phyloP scores from a whole-genome alignment of 345 rosid species.

The Kandelia obovata region DNA sequence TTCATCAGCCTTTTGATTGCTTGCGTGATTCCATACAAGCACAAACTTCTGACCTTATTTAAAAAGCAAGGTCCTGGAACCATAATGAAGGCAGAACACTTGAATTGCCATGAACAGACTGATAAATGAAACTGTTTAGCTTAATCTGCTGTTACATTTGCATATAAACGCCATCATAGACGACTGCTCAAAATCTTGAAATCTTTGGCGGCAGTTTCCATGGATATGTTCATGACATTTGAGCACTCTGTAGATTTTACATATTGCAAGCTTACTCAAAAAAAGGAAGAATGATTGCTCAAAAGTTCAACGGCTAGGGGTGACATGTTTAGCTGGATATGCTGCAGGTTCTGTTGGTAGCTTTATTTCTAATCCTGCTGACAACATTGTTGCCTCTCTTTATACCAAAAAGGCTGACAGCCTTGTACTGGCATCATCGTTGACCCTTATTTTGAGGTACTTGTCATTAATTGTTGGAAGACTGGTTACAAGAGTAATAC shows the following conservation, averaged over 20 bases:
- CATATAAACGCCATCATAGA: no score
- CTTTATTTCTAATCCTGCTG: slow-evolving; percentile 56
- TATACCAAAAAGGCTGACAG: slow-evolving; percentile 50
- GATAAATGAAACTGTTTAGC: not conserved
- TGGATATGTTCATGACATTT: slow-evolving; percentile 72
- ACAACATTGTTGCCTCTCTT: slow-evolving; percentile 53
- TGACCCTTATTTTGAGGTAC: not conserved
- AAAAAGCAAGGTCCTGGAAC: not conserved
- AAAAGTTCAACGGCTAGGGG: slow-evolving; percentile 59
- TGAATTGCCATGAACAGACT: not conserved
- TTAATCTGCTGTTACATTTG: not conserved
- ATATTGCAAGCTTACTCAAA: slow-evolving; percentile 39
- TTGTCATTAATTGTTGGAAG: not conserved
- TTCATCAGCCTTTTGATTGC: not conserved
- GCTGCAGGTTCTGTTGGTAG: slow-evolving; percentile 69
- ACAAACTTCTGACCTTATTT: not conserved
- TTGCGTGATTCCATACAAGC: not conserved
- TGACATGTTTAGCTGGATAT: slow-evolving; percentile 74
- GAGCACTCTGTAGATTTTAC: slow-evolving; percentile 64
- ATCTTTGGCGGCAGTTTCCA: slow-evolving; percentile 43
- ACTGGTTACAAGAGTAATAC: not conserved
- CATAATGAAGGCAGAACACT: not conserved
- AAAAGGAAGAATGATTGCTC: slow-evolving; percentile 61
- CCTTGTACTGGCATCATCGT: slow-evolving; percentile 33
- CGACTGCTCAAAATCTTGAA: not conserved